These are phyloP conservation scores for Hanseniaspora lindneri DNA, from an alignment of 805 yeast genomes.

Conservation along the genomic window DNA sequence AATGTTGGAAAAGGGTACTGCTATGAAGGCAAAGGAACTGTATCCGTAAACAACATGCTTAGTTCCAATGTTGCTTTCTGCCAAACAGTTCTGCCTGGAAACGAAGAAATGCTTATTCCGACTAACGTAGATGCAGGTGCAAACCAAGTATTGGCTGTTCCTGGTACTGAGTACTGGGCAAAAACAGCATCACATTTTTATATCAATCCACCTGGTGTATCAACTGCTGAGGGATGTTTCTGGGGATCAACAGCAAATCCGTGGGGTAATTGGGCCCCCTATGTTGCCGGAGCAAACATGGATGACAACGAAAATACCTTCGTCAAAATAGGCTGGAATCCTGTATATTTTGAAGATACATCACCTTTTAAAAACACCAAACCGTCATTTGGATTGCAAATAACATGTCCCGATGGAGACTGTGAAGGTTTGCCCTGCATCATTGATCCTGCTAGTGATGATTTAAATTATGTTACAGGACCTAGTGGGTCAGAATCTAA, in stretches of 20 bases:
- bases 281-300: slow-evolving; percentile 83
- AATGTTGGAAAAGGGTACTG: slow-evolving; percentile 50
- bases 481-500: slow-evolving; percentile 54
- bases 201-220: slow-evolving; percentile 71
- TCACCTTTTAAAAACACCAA: slow-evolving; percentile 41
- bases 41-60: slow-evolving; percentile 47
- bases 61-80: slow-evolving; percentile 63
- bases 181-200: slow-evolving; percentile 78
- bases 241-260: slow-evolving; percentile 69
- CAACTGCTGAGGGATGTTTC: slow-evolving; percentile 61
- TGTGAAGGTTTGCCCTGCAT: slow-evolving; percentile 75
- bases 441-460: slow-evolving; percentile 58
- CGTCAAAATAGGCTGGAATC: slow-evolving; percentile 87
- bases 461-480: slow-evolving; percentile 44
- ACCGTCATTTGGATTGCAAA: slow-evolving; percentile 61
- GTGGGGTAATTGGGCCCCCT: slow-evolving; percentile 85
- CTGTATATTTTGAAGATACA: slow-evolving; percentile 55
- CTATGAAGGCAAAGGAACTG: slow-evolving; percentile 65
- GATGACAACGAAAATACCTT: slow-evolving; percentile 58
- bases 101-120: slow-evolving; percentile 89
- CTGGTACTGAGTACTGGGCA: slow-evolving; percentile 76
- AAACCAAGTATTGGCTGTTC: slow-evolving; percentile 59
- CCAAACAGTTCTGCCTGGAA: slow-evolving; percentile 88
- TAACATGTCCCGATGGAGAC: slow-evolving; percentile 59
- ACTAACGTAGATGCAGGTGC: slow-evolving; percentile 46